These are phyloP conservation scores for Encephalitozoon intestinalis DNA, from an alignment of 371 early-diverging fungal genomes.

Conservation along the genomic window DNA sequence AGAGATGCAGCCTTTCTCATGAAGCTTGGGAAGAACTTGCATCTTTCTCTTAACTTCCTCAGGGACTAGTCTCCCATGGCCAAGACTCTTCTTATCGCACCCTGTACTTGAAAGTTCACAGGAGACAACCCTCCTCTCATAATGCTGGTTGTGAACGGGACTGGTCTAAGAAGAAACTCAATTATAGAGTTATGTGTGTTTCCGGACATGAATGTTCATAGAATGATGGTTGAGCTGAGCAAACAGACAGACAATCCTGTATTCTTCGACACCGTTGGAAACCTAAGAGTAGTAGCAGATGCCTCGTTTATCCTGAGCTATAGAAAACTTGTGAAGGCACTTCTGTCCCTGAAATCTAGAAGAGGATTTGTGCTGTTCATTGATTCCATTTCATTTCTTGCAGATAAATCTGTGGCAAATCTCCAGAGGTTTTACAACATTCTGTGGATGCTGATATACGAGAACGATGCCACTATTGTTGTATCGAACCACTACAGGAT, in stretches of 20 bases:
- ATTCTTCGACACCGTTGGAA: constrained; percentile 35
- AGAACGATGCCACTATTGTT: constrained; percentile 35
- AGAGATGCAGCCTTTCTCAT: not conserved
- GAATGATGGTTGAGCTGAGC: not conserved
- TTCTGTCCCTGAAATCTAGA: not conserved
- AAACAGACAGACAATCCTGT: not conserved
- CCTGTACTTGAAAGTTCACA: not conserved
- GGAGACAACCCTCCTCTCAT: not conserved
- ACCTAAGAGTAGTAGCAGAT: constrained; percentile 16
- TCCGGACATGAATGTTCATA: constrained; percentile 14
- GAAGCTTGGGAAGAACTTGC: not conserved
- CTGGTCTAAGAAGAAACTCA: not conserved
- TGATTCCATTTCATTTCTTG: constrained; percentile 34
- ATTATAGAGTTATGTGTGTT: constrained; percentile 32
- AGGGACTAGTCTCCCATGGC: not conserved
- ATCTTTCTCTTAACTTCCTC: not conserved
- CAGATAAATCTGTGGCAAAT: not conserved
- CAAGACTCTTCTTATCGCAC: too few species aligned
- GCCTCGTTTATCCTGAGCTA: not conserved
- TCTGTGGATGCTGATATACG: constrained; percentile 7
- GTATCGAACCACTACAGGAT: constrained; percentile 35
- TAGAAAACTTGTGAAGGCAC: constrained; percentile 7
- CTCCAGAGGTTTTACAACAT: constrained; percentile 10
- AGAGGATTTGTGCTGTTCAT: constrained; percentile 18
- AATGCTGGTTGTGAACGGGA: not conserved